Percentiles rank a stretch among this genome's conserved stretches.
Evolutionary conservation across 2,329 filamentous ascomycete species (phyloP).

Genomic region (Dryadomyces quercus-mongolicae): DNA sequence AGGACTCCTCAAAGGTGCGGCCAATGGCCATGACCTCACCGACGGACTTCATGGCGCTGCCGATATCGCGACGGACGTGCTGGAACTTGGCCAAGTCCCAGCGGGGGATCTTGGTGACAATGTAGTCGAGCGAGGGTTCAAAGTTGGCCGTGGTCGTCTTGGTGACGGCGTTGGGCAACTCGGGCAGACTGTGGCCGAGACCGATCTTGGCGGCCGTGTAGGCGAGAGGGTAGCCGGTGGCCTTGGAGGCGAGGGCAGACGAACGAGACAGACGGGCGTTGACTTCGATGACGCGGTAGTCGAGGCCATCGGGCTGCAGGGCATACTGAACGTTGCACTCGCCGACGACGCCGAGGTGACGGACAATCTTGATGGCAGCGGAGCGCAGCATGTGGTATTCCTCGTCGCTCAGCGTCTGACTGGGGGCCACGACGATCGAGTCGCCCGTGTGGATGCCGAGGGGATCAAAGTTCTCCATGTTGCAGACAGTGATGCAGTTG

Average conservation of each 20-base stretch:
- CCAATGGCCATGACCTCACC: slow-evolving; percentile 99
- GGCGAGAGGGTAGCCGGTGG: slow-evolving; percentile 90
- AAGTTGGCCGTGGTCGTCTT: slow-evolving; percentile 99
- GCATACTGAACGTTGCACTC: slow-evolving; percentile 99
- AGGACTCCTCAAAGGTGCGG: slow-evolving; percentile 95
- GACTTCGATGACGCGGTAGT: slow-evolving; percentile 98
- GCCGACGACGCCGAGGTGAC: slow-evolving; percentile 91
- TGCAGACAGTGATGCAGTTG: slow-evolving; percentile 99
- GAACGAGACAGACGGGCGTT: slow-evolving; percentile 97
- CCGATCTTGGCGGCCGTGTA: slow-evolving; percentile 98
- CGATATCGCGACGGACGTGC: slow-evolving; percentile 94
- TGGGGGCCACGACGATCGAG: slow-evolving; percentile 94
- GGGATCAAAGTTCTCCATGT: slow-evolving; percentile 98
- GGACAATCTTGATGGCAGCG: slow-evolving; percentile 95
- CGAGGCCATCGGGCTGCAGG: slow-evolving; percentile 87
- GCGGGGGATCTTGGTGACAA: slow-evolving; percentile 95
- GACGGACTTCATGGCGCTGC: slow-evolving; percentile 97
- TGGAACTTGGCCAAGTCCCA: slow-evolving; percentile 99
- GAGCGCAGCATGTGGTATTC: slow-evolving; percentile 99
- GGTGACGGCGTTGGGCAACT: slow-evolving; percentile 94
- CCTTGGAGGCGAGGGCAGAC: slow-evolving; percentile 93
- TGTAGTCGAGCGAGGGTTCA: slow-evolving; percentile 92
- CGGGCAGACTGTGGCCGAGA: slow-evolving; percentile 85
- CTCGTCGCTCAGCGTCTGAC: slow-evolving; percentile 93
- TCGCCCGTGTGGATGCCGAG: slow-evolving; percentile 97